A percentile compares a stretch with the other conserved stretches of the same genome.
Conservation (phyloP, 2,329 filamentous ascomycete species). For the Simplicillium aogashimaense region DNA sequence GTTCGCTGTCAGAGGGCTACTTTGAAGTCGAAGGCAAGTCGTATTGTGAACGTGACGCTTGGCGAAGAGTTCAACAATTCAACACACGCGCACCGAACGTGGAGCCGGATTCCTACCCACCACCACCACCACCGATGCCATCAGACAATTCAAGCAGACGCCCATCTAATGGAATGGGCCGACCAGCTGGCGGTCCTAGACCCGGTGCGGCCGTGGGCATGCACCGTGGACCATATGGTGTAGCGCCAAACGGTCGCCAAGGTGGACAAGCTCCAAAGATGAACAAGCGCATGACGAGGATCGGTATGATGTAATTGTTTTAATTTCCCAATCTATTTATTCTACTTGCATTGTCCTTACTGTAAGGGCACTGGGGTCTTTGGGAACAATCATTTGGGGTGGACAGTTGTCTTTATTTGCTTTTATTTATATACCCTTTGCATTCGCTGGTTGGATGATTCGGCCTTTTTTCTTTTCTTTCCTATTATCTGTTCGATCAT, state of each 20-base stretch:
- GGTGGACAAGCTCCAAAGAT: slow-evolving; percentile 33
- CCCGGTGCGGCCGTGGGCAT: slow-evolving; percentile 3
- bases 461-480: not conserved
- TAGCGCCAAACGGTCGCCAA: slow-evolving; percentile 23
- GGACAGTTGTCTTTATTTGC: slow-evolving; percentile 2
- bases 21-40: slow-evolving; percentile 75
- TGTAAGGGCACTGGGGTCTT: slow-evolving; percentile 1
- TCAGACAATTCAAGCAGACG: not conserved
- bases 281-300: slow-evolving; percentile 53
- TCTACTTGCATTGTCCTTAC: not conserved
- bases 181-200: not conserved
- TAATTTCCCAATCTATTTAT: slow-evolving; percentile 16
- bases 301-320: slow-evolving; percentile 42
- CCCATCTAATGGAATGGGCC: slow-evolving; percentile 1
- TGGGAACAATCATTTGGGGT: no score
- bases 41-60: slow-evolving; percentile 83
- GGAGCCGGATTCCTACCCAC: slow-evolving; percentile 1
- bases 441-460: slow-evolving; percentile 3
- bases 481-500: not conserved
- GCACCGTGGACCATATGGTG: slow-evolving; percentile 10
- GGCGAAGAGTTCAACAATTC: slow-evolving; percentile 35
- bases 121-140: not conserved
- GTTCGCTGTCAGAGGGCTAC: slow-evolving; percentile 72
- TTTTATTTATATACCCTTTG: slow-evolving; percentile 4
- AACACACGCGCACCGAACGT: not conserved